A percentile compares a stretch with the other conserved stretches of the same genome.
Conservation (phyloP, 2,329 filamentous ascomycete species). For the Anisogramma anomala region DNA sequence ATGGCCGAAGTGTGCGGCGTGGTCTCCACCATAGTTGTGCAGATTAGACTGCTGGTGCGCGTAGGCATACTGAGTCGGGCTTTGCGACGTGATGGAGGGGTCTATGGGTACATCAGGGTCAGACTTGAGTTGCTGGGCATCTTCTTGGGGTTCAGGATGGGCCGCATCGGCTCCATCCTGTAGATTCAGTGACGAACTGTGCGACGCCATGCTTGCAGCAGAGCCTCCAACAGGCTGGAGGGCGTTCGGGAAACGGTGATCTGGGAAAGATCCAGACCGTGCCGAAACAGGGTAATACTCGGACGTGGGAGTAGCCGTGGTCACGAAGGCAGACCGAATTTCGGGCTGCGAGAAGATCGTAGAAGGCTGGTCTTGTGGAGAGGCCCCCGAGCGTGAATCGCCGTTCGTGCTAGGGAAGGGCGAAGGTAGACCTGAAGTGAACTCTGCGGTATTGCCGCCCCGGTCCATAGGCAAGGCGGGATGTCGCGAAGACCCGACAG, state of each 20-base stretch:
- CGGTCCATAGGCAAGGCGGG: slow-evolving; percentile 37
- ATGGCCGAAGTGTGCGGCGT: slow-evolving; percentile 58
- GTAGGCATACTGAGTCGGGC: slow-evolving; percentile 48
- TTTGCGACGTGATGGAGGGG: slow-evolving; percentile 90
- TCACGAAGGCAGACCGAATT: slow-evolving; percentile 59
- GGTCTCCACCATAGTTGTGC: too few species aligned
- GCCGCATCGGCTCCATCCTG: slow-evolving; percentile 59
- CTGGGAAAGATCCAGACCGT: slow-evolving; percentile 74
- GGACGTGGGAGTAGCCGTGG: slow-evolving; percentile 72
- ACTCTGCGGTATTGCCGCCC: slow-evolving; percentile 53
- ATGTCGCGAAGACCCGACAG: not conserved
- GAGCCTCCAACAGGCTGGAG: slow-evolving; percentile 79
- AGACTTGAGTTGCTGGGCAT: slow-evolving; percentile 67
- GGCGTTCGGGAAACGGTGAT: slow-evolving; percentile 66
- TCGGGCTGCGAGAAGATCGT: slow-evolving; percentile 83
- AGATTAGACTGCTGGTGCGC: slow-evolving; percentile 44
- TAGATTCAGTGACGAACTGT: slow-evolving; percentile 92
- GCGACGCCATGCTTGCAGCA: slow-evolving; percentile 80
- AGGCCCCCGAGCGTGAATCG: slow-evolving; percentile 72
- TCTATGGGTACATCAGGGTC: slow-evolving; percentile 97
- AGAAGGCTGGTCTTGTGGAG: slow-evolving; percentile 72
- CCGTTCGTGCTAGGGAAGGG: slow-evolving; percentile 54
- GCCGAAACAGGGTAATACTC: slow-evolving; percentile 71
- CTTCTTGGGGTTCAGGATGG: slow-evolving; percentile 56
- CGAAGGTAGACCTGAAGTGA: slow-evolving; percentile 76